A percentile compares a stretch with the other conserved stretches of the same genome.
phyloP scores from a whole-genome alignment of 1,284 basidiomycete genomes.

The Lentinula novae-zelandiae region DNA sequence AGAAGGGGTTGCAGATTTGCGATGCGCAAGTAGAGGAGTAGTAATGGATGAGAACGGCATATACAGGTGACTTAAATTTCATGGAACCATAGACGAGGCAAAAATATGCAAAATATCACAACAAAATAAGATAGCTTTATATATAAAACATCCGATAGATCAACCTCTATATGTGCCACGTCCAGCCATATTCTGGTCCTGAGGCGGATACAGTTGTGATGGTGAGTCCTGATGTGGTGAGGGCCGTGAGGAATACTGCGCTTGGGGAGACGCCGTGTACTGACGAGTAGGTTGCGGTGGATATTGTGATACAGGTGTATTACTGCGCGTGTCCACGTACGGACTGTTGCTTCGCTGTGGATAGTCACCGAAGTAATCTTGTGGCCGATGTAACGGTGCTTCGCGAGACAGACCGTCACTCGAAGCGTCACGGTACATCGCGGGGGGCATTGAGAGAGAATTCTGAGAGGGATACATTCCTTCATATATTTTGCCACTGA shows the following conservation, averaged over 20 bases:
- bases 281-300: constrained; percentile 17
- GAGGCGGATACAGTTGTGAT: constrained; percentile 23
- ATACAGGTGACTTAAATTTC: neutral
- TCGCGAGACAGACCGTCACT: constrained; percentile 30
- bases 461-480: constrained; percentile 32
- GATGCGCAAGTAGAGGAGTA: neutral
- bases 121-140: neutral
- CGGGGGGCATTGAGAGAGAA: constrained; percentile 29
- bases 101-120: neutral
- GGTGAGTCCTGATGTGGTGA: constrained; percentile 10
- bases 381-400: constrained; percentile 50
- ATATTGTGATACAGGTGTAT: constrained; percentile 13
- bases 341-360: neutral
- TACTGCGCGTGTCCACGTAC: constrained; percentile 3
- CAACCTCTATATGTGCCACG: constrained; percentile 35
- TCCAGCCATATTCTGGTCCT: constrained; percentile 35
- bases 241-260: constrained; percentile 8
- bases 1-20: neutral
- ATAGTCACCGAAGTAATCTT: constrained; percentile 12
- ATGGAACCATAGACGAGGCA: neutral
- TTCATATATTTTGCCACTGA: constrained; percentile 30
- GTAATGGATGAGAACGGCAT: neutral
- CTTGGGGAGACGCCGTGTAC: constrained; percentile 5
- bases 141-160: neutral
- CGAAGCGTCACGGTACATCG: constrained; percentile 27